phyloP scores from a whole-genome alignment of 2,329 filamentous ascomycete species.

The Septoria petroselini region DNA sequence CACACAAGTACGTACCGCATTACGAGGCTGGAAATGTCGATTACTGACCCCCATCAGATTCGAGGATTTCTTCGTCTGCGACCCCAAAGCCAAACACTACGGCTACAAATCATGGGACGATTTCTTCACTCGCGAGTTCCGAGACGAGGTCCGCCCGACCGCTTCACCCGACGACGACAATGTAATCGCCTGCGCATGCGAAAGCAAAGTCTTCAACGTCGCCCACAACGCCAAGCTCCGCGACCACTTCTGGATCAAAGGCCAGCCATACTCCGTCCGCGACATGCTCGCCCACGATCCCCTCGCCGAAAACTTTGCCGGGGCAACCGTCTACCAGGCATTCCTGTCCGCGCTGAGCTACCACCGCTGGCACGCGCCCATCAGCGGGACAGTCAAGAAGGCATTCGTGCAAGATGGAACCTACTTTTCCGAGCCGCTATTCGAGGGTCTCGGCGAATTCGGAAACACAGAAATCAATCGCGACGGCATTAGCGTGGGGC shows the following conservation, averaged over 20 bases:
- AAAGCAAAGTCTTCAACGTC: slow-evolving; percentile 58
- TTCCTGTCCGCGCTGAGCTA: slow-evolving; percentile 66
- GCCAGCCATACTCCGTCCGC: slow-evolving; percentile 60
- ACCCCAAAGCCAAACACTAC: slow-evolving; percentile 53
- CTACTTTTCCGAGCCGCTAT: slow-evolving; percentile 63
- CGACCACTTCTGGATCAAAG: slow-evolving; percentile 66
- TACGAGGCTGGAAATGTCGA: not conserved
- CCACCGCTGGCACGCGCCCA: slow-evolving; percentile 70
- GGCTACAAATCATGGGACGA: slow-evolving; percentile 68
- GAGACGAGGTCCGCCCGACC: slow-evolving; percentile 57
- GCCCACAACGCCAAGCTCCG: slow-evolving; percentile 52
- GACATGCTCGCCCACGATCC: slow-evolving; percentile 54
- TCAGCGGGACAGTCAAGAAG: slow-evolving; percentile 59
- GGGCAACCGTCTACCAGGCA: slow-evolving; percentile 67
- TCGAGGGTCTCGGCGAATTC: slow-evolving; percentile 45
- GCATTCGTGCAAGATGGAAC: slow-evolving; percentile 61
- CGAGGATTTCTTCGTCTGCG: slow-evolving; percentile 60
- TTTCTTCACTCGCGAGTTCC: slow-evolving; percentile 64
- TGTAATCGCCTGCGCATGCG: slow-evolving; percentile 63
- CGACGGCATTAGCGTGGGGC: slow-evolving; percentile 46
- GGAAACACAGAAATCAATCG: slow-evolving; percentile 42
- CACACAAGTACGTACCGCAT: slow-evolving; percentile 15
- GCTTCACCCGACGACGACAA: slow-evolving; percentile 54
- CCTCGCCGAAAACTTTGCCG: slow-evolving; percentile 54
- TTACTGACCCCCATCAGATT: slow-evolving; percentile 20